Evolutionary conservation across 768 basidiomycete genomes (phyloP).

Genomic region (Rhizopogon vulgaris): DNA sequence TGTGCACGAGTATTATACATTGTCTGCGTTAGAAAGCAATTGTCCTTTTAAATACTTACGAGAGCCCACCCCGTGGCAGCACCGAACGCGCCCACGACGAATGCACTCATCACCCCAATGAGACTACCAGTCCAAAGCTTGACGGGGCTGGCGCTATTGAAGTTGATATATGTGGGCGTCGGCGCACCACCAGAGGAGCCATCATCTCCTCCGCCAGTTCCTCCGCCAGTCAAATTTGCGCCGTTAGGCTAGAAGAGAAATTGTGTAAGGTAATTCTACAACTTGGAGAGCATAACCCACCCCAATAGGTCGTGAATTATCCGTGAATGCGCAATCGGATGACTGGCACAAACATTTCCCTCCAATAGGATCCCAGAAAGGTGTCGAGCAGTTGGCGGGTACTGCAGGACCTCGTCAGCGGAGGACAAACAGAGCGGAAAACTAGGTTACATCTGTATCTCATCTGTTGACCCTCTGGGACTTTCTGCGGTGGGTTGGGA

Average conservation of each 20-base stretch:
- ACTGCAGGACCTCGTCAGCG: conserved; percentile 32
- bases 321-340: conserved; percentile 52
- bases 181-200: conserved; percentile 14
- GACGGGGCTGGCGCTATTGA: conserved; percentile 29
- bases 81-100: conserved; percentile 4
- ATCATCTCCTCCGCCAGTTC: conserved; percentile 33
- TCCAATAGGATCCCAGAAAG: conserved; percentile 75
- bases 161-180: conserved; percentile 38
- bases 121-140: not conserved
- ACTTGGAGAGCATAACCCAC: conserved; percentile 30
- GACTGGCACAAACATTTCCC: conserved; percentile 60
- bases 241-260: conserved; percentile 48
- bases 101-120: conserved; percentile 1
- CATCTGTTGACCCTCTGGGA: conserved; percentile 35
- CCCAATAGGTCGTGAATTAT: conserved; percentile 59
- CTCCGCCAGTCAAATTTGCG: conserved; percentile 62
- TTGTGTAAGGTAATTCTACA: not conserved
- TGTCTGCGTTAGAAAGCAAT: not conserved
- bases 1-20: not conserved
- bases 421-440: not conserved
- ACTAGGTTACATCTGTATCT: conserved; percentile 49
- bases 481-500: conserved; percentile 61
- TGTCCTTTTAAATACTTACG: not conserved
- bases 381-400: conserved; percentile 65
- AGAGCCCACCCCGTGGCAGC: conserved; percentile 1